phyloP scores from a whole-genome alignment of 139 green algal genomes.

The Zygnema circumcarinatum region DNA sequence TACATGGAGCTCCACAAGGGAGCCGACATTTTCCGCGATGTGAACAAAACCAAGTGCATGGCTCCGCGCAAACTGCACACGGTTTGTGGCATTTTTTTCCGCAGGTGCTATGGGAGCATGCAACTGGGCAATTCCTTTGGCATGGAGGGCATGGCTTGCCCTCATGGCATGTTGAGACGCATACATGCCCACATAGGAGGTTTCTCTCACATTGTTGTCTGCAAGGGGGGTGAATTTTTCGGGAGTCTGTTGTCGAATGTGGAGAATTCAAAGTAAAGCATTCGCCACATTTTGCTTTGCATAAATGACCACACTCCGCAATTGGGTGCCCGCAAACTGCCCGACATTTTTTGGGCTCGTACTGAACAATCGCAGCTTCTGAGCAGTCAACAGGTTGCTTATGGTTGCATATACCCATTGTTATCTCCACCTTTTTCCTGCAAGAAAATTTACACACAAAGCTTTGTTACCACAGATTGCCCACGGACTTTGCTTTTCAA shows the following conservation, averaged over 20 bases:
- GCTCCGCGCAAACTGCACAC: slow-evolving; percentile 68
- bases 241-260: not conserved
- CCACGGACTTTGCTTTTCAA: too few species aligned
- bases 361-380: not conserved
- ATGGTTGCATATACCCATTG: not conserved
- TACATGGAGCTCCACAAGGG: slow-evolving; percentile 75
- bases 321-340: not conserved
- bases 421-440: not conserved
- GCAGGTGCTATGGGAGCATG: slow-evolving; percentile 54
- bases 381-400: not conserved
- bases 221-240: slow-evolving; percentile 1
- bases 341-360: not conserved
- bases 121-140: slow-evolving; percentile 14
- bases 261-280: not conserved
- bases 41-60: slow-evolving; percentile 71
- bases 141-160: slow-evolving; percentile 22
- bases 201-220: slow-evolving; percentile 16
- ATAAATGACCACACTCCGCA: not conserved
- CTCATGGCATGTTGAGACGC: not conserved
- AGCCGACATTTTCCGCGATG: slow-evolving; percentile 69
- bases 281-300: not conserved
- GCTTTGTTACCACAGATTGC: not conserved
- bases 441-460: not conserved
- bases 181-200: slow-evolving; percentile 34
- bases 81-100: slow-evolving; percentile 50